Base-by-base conservation (phyloP, 129 eudicot species). In the Chrysanthemum seticuspe region DNA sequence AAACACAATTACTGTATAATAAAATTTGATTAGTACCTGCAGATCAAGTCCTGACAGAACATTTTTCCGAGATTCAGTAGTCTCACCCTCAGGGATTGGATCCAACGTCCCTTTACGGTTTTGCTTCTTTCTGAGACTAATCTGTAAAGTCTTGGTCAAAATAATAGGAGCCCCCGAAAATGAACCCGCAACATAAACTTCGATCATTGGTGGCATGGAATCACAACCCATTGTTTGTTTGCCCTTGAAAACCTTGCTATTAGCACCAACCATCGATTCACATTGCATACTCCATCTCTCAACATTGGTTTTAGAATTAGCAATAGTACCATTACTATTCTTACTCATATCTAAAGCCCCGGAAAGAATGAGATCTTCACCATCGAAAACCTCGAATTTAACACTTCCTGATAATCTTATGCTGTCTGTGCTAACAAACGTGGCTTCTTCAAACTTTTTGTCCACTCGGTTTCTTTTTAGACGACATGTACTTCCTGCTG, bases 341-440 rank as follows among this genome's bases (percentile, higher is more conserved):
- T 71, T 65, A 3, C 81, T 74, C 88, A 91, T 84, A 78, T 88
- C 96, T 57, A 91, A 74, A 68, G 85, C 77, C 25, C 97, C 96
- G 2, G 85, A 80, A 63, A 91, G 84, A 21, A 91, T 73, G 9
- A 81, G 75, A 70, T 88, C 88, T 11, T 88, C 89, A 36, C 83
- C 81, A 76, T 91, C 77, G 21, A 79, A 84, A 44, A 91, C 96
- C 83, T 91, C 93, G 10, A 88, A 88, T 75, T 81, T 91, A 29
- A 87, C 91, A 83, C 96, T 91, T 52, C 93, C 96, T 0, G 90
- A 76, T 14, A 88, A 73, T 54, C 96, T 75, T 64, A 91, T 87
- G 79, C 87, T 80, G 59, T 87, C 97, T 0, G 97, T 91, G 78
- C 96, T 86, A 66, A 91, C 96, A 75, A 86, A 91, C 13, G 92